Conservation (phyloP, 768 basidiomycete genomes). For the Tremella yokohamensis region DNA sequence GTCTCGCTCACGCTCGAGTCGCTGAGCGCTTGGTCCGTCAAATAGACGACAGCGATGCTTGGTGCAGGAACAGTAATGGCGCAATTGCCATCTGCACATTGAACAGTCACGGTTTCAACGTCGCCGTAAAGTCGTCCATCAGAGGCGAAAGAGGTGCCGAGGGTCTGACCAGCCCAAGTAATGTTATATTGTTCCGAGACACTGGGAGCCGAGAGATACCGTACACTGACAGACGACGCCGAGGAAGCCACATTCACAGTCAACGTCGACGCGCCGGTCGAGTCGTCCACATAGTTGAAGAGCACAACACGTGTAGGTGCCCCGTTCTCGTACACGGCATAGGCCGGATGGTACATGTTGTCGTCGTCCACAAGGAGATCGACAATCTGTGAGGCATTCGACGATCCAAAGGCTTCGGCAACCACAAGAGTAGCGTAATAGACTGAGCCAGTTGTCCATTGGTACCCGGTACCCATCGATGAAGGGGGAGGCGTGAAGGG, state of each 20-base stretch:
- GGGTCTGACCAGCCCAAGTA: constrained; percentile 73
- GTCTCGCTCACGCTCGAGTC: constrained; percentile 20
- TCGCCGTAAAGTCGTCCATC: constrained; percentile 66
- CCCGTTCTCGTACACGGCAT: constrained; percentile 72
- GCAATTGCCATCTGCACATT: constrained; percentile 62
- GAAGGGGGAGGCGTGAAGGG: constrained; percentile 60
- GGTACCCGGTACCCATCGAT: constrained; percentile 59
- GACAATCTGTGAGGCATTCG: constrained; percentile 63
- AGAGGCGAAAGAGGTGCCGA: constrained; percentile 57
- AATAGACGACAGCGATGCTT: constrained; percentile 70
- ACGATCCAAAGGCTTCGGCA: constrained; percentile 67
- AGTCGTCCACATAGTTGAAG: constrained; percentile 70
- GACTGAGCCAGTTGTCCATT: constrained; percentile 71
- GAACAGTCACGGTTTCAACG: constrained; percentile 59
- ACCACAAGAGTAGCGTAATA: constrained; percentile 71
- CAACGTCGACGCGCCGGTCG: constrained; percentile 59
- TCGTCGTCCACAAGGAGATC: constrained; percentile 59
- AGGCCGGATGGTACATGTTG: constrained; percentile 60
- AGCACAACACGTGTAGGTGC: constrained; percentile 62
- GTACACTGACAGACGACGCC: constrained; percentile 41
- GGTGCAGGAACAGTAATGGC: constrained; percentile 65
- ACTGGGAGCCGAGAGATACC: constrained; percentile 57
- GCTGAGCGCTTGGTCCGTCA: constrained; percentile 55
- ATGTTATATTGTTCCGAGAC: constrained; percentile 65
- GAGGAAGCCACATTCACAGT: constrained; percentile 54